These are phyloP conservation scores for Lactarius trivialis DNA, from an alignment of 768 basidiomycete genomes.

Conservation along the genomic window DNA sequence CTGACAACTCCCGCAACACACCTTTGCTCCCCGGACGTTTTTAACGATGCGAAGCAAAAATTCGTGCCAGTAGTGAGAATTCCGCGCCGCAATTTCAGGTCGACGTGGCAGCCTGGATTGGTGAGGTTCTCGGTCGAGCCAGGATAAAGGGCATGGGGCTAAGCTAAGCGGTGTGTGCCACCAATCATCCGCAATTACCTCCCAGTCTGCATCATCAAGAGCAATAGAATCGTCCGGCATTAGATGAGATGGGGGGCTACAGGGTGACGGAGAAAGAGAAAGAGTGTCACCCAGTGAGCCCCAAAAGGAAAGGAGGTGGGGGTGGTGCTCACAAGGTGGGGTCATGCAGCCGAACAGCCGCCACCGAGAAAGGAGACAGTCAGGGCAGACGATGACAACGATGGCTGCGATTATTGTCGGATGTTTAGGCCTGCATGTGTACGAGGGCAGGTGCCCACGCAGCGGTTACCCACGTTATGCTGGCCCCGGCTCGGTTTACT, in stretches of 20 bases:
- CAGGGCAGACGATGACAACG: slow-evolving; percentile 4
- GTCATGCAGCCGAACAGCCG: slow-evolving; percentile 22
- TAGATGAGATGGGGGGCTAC: slow-evolving; percentile 14
- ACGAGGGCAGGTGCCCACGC: neutral
- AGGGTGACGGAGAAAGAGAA: slow-evolving; percentile 18
- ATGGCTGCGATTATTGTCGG: slow-evolving; percentile 5
- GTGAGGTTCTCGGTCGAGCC: slow-evolving; percentile 9
- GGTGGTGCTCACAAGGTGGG: slow-evolving; percentile 20
- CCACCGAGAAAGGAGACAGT: slow-evolving; percentile 16
- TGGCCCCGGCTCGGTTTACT: neutral
- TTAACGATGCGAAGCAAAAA: slow-evolving; percentile 8
- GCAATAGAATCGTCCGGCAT: slow-evolving; percentile 15
- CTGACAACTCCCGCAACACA: slow-evolving; percentile 20
- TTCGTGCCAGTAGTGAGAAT: slow-evolving; percentile 16
- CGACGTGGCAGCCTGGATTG: slow-evolving; percentile 6
- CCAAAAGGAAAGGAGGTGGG: slow-evolving; percentile 19
- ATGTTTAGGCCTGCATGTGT: slow-evolving; percentile 15
- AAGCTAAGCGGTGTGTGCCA: slow-evolving; percentile 21
- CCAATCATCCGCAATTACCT: slow-evolving; percentile 21
- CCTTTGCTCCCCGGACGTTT: neutral
- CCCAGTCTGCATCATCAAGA: slow-evolving; percentile 22
- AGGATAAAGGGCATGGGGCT: slow-evolving; percentile 10
- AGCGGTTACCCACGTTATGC: slow-evolving; percentile 4
- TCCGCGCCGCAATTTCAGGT: slow-evolving; percentile 6
- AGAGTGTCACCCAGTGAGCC: slow-evolving; percentile 16